Evolutionary conservation across 177 flowering plant genomes (phyloP), one percentile per base, ranked within the genome.

Genomic region (Telopea speciosissima): DNA sequence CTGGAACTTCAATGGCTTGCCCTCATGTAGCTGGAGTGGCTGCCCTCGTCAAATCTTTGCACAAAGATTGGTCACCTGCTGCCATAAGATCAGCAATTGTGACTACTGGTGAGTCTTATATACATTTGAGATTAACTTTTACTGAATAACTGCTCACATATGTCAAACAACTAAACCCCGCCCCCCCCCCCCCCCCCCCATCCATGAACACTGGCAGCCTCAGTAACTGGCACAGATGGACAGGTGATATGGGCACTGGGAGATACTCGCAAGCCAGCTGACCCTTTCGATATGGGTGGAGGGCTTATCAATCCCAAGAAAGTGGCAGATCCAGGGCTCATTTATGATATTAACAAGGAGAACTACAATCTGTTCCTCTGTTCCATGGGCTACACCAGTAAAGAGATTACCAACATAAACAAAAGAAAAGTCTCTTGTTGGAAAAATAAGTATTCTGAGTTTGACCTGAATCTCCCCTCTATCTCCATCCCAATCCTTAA

Each of bases 1-100:
- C 87, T 1, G 85, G 87, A 69, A 85, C 87, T 19, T 87, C 87
- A 19, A 85, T 87, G n/a, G n/a, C n/a, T n/a, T n/a, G n/a, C n/a
- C n/a, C n/a, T n/a, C n/a, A n/a, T n/a, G n/a, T n/a, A n/a, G n/a
- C n/a, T n/a, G n/a, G n/a, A n/a, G n/a, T n/a, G n/a, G n/a, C n/a
- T n/a, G n/a, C n/a, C n/a, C n/a, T n/a, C n/a, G n/a, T n/a, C n/a
- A n/a, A n/a, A n/a, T n/a, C n/a, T n/a, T n/a, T n/a, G n/a, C n/a
- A n/a, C n/a, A n/a, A n/a, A n/a, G n/a, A n/a, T n/a, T n/a, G n/a
- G n/a, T n/a, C n/a, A n/a, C n/a, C n/a, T n/a, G n/a, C n/a, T n/a
- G n/a, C n/a, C n/a, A n/a, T n/a, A n/a, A n/a, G n/a, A n/a, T n/a
- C n/a, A n/a, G n/a, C n/a, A n/a, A n/a, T n/a, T n/a, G n/a, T n/a